Base-by-base conservation (phyloP, 805 yeast genomes). In the Ogataea methanolica region DNA sequence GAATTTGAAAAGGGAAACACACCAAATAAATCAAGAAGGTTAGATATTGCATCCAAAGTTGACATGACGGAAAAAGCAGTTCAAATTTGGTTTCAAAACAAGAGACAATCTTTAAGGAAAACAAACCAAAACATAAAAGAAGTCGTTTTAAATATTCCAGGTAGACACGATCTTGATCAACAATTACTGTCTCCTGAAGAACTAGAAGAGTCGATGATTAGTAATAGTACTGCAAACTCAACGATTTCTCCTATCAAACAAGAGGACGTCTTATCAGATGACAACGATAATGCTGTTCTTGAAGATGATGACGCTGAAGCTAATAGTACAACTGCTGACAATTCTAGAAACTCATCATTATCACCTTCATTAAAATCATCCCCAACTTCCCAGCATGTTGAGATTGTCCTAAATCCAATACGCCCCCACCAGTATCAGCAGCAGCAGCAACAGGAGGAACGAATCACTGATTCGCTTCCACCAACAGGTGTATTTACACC, bases 61-160 rank as follows among this genome's bases (percentile, higher is more conserved):
- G 83, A 82, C 56, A 94, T 94, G 98, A 81, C 92, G n/a, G 97
- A 91, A 66, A 89, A 91, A 66, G 96, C 97, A 2, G 96, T 94
- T 34, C 99, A 94, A 70, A 89, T 92, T 53, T 94, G 99, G 99
- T 94, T 94, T 70, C 99, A 94, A 70, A 94, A 94, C 68, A 87
- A 83, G 66, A 80, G 99, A 66, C 97, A 92, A 68, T 77, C 91
- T 35, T 68, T 85, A 53, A 78, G 90, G 59, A 80, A 83, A 57
- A 54, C 54, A 35, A 56, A 53, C 41, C 55, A 51, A 21, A 52
- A 36, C 39, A 47, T 50, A 23, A 74, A 69, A 49, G 71, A 65
- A 39, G 61, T 60, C 15, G 53, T 58, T 12, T 51, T 62, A 22
- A 60, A 60, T 43, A 53, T 60, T 33, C 64, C 66, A 5, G 42